Conservation (phyloP, 129 eudicot genomes). For the Centella asiatica region DNA sequence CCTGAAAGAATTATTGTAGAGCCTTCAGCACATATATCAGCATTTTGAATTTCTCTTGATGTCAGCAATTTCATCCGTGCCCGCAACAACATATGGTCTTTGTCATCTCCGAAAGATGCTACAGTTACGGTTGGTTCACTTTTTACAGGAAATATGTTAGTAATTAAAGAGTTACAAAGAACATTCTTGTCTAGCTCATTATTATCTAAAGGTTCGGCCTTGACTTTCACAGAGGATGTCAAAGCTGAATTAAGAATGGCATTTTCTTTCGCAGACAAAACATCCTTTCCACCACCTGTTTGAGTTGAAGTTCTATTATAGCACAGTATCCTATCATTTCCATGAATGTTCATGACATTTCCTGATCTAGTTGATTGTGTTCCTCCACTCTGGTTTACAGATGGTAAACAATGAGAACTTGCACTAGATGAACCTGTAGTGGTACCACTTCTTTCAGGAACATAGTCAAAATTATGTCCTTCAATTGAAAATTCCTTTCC, state of each 20-base stretch:
- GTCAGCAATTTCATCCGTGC: conserved; percentile 59
- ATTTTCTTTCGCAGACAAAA: conserved; percentile 14
- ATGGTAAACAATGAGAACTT: conserved; percentile 10
- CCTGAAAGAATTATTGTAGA: conserved; percentile 20
- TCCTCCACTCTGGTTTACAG: conserved; percentile 11
- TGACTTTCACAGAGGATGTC: conserved; percentile 28
- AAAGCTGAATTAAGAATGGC: conserved; percentile 13
- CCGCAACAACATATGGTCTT: conserved; percentile 67
- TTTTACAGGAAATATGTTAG: conserved; percentile 27
- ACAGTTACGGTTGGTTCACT: conserved; percentile 25
- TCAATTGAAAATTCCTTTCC: conserved; percentile 13
- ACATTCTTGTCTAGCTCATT: conserved; percentile 19
- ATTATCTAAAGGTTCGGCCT: conserved; percentile 42
- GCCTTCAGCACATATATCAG: conserved; percentile 14
- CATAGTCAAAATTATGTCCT: conserved; percentile 11
- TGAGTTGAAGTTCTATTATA: conserved; percentile 6
- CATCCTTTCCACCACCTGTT: conserved; percentile 12
- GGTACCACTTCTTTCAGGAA: conserved; percentile 3
- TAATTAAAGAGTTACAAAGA: conserved; percentile 7
- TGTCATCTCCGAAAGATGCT: conserved; percentile 38
- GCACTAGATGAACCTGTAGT: conserved; percentile 3
- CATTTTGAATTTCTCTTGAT: conserved; percentile 22
- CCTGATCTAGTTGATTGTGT: conserved; percentile 11
- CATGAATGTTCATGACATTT: neutral
- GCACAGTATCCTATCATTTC: conserved; percentile 10